Conservation (phyloP, 768 basidiomycete genomes). For the Pleurotus cornucopiae region DNA sequence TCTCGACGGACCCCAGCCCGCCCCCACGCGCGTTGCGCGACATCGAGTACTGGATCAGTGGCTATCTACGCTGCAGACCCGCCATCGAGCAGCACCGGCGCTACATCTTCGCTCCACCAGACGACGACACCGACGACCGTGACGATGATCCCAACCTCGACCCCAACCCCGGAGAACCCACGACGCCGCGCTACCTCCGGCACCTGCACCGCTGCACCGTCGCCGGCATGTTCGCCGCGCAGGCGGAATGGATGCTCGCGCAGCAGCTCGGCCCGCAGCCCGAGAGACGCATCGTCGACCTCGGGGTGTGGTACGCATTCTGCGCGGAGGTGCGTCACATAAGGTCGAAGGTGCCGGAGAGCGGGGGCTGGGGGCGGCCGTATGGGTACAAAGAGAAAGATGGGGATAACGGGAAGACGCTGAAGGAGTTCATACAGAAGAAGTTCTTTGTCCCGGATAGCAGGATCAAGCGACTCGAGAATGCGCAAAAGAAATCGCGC, state of each 20-base stretch:
- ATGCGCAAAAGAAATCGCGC: too few relatives aligned
- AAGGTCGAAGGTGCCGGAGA: not conserved
- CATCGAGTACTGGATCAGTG: constrained; percentile 44
- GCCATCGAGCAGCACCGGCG: constrained; percentile 22
- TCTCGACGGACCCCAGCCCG: constrained; percentile 23
- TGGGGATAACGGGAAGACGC: not conserved
- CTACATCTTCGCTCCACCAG: constrained; percentile 27
- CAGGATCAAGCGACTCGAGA: too few relatives aligned
- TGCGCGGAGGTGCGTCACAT: constrained; percentile 17
- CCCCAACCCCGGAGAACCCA: constrained; percentile 19
- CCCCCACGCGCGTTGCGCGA: constrained; percentile 34
- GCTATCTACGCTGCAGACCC: constrained; percentile 30
- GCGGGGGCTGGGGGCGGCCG: constrained; percentile 28
- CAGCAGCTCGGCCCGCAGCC: constrained; percentile 32
- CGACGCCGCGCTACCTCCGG: constrained; percentile 37
- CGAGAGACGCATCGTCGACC: constrained; percentile 30
- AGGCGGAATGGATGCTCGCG: constrained; percentile 56
- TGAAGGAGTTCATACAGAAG: not conserved
- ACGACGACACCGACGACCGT: too few relatives aligned
- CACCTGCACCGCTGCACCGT: constrained; percentile 49
- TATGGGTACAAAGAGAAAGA: constrained; percentile 14
- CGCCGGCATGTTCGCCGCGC: constrained; percentile 45
- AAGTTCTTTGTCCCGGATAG: constrained; percentile 3
- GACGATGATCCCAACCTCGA: constrained; percentile 22
- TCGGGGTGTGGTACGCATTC: constrained; percentile 45